Base-by-base conservation (phyloP, 305 asterid species). In the Withania somnifera region DNA sequence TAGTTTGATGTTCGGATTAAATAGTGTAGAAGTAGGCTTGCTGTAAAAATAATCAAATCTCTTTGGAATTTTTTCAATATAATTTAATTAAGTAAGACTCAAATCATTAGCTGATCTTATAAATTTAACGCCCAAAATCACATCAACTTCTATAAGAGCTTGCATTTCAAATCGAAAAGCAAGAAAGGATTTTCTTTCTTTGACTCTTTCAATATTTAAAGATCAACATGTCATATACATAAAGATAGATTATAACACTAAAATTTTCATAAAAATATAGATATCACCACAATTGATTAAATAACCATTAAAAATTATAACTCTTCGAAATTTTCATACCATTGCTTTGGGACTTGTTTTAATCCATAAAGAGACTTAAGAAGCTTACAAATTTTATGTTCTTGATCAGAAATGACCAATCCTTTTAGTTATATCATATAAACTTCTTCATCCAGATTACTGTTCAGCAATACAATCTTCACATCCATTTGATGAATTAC, bases 171-270 rank as follows among this genome's bases (percentile, higher is more conserved):
- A 30, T 3, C 3, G 34, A 30, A 3, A 30, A 1, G 34, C 34
- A 30, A 30, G 34, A 30, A 30, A 30, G 1, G 34, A 30, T 30
- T 30, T 30, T 30, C 3, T 30, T 3, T 30, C 3, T 30, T n/a
- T n/a, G 34, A 30, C 3, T 15, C 52, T 11, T 68, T 73, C 6
- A 80, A 34, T 11, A 17, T 30, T 69, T 50, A 77, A 84, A 77
- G 3, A 77, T 81, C 42, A 66, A 45, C 11, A 67, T 77, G 7
- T 78, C 84, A 78, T 84, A 52, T 0, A 81, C 80, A 81, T 81
- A 81, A 17, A 63, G 34, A 28, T 38, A 61, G 9, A 30, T 15
- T 5, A 47, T 64, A 3, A 80, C 34, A 63, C 17, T 6, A 6
- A 3, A 24, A 11, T 20, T 2, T 30, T 11, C 34, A 47, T 50